Evolutionary conservation across 2,329 filamentous ascomycete species (phyloP).

Genomic region (Exophiala xenobiotica): DNA sequence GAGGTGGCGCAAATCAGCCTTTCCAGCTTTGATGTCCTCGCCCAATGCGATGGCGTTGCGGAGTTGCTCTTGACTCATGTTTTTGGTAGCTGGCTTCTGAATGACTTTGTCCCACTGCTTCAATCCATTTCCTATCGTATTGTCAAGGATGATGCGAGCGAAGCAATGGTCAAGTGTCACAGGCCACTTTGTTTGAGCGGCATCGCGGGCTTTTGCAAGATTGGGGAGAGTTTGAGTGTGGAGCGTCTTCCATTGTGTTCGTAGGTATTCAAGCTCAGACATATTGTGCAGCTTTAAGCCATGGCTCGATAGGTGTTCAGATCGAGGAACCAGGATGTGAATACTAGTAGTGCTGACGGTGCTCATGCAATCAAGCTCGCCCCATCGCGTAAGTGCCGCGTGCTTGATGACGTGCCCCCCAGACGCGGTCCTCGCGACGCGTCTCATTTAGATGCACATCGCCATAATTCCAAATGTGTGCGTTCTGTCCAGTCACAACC

Average conservation of each 20-base stretch:
- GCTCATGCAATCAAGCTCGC: not conserved
- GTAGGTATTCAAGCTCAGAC: conserved; percentile 17
- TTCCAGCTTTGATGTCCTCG: conserved; percentile 38
- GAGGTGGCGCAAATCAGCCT: conserved; percentile 40
- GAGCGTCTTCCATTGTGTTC: conserved; percentile 27
- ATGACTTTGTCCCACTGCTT: conserved; percentile 46
- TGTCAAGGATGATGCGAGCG: conserved; percentile 39
- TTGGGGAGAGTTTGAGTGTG: conserved; percentile 31
- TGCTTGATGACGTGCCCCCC: too few relatives aligned
- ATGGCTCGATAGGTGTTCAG: not conserved
- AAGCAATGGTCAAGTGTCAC: conserved; percentile 35
- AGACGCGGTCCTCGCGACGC: too few relatives aligned
- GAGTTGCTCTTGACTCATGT: conserved; percentile 44
- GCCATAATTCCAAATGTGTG: too few relatives aligned
- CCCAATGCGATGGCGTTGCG: conserved; percentile 40
- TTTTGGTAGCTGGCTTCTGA: conserved; percentile 43
- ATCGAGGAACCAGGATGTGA: not conserved
- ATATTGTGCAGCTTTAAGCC: not conserved
- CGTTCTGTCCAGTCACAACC: too few relatives aligned
- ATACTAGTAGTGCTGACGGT: not conserved
- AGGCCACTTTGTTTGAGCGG: conserved; percentile 42
- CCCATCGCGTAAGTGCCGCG: too few relatives aligned
- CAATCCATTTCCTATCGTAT: conserved; percentile 36
- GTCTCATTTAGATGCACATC: too few relatives aligned
- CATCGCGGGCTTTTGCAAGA: conserved; percentile 26